Evolutionary conservation across 495 filamentous ascomycete species (phyloP), one percentile per base, ranked within the genome.

Genomic region (Glonium stellatum): DNA sequence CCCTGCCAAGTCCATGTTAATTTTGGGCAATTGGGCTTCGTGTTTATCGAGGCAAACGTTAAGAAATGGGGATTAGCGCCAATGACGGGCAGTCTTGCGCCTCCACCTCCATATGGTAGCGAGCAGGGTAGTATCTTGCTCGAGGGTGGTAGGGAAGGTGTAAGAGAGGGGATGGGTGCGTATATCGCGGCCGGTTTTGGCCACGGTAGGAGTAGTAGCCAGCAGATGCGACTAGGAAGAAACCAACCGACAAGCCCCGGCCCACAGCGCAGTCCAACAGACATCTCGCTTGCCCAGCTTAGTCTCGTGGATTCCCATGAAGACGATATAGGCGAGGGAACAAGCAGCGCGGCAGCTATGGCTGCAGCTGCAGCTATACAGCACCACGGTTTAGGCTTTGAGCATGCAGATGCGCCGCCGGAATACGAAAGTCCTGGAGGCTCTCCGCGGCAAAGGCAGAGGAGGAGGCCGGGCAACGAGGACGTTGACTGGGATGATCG

Each of bases 21-120:
- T 71, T 96, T 98, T 71, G 93, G 93, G 2, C 93, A 98, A 70
- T 86, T 90, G 65, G 93, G 93, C 42, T 98, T 97, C 67, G 93
- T 97, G 18, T 98, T 97, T 69, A 97, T 98, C 69, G 93, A 98
- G 75, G 93, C 90, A 46, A 98, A 98, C 64, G 93, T 98, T 39
- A 98, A 98, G 81, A 97, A 97, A 79, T 97, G 93, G 93, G 93
- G 93, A 6, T 76, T 98, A 54, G 93, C 93, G 49, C 93, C 93
- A 12, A 95, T 95, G 82, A 95, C 92, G 0, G 93, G 93, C 42
- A 95, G 88, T 69, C 79, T 97, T 41, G 95, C 92, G 42, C 95
- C 93, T 13, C 93, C 93, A 34, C 93, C 93, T 46, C 95, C 93
- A 4, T 98, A 98, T 67, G 93, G 93, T 21, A 93, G 88, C 58